Conservation (phyloP, 305 asterid species). For the Fraxinus platypoda region DNA sequence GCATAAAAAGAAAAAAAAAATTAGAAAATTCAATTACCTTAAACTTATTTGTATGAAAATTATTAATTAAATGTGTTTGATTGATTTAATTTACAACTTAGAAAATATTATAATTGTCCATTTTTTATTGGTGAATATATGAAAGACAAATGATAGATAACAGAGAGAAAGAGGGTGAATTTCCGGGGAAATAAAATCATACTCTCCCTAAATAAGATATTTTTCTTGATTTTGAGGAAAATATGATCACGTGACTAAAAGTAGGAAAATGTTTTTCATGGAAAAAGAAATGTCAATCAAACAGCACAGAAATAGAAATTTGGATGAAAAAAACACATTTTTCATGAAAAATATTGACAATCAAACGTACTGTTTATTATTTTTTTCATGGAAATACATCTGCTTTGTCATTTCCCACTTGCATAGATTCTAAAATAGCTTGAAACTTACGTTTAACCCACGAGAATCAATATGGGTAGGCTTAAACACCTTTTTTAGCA, state of each 20-base stretch:
- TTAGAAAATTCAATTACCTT: too few species aligned
- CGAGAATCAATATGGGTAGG: background rate
- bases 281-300: background rate
- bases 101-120: too few species aligned
- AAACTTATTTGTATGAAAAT: too few species aligned
- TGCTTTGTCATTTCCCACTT: slow-evolving; percentile 4
- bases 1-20: too few species aligned
- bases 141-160: too few species aligned
- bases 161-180: background rate
- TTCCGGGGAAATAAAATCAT: too few species aligned
- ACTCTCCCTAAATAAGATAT: too few species aligned
- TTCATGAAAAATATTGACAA: background rate
- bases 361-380: background rate
- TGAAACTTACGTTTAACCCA: slow-evolving; percentile 28
- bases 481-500: background rate
- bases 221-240: background rate
- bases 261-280: too few species aligned
- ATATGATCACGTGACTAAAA: background rate
- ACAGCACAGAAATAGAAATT: background rate
- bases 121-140: too few species aligned
- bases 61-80: too few species aligned
- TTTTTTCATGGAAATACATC: background rate
- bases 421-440: slow-evolving; percentile 35
- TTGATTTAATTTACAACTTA: background rate
- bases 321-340: too few species aligned